Base-by-base conservation (phyloP, 768 basidiomycete species). In the Hygrocybe coccinea region DNA sequence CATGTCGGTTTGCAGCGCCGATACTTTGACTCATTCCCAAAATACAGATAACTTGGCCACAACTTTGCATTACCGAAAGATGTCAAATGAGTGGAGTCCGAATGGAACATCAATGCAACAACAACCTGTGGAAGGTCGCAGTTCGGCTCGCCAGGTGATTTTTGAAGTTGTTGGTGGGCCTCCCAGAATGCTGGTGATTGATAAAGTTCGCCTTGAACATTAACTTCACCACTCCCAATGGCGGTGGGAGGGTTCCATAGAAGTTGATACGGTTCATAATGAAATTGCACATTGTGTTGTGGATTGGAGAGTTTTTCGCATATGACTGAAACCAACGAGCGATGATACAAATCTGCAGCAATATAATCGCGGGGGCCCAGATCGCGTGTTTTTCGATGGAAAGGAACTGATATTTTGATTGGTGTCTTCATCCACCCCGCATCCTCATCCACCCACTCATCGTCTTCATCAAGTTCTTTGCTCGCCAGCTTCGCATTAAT, bases 21-120 rank as follows among this genome's bases (percentile, higher is more conserved):
- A 50, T 60, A 60, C 36, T 60, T 60, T 1, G 57, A 54, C 24
- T 60, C 38, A 22, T 60, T 60, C 14, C 59, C 59, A 41, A 53
- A 54, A 14, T 43, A 50, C n/a, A 57, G 37, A 50, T 62, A 60
- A 41, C 55, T 15, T 3, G 59, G 61, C 24, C 44, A 56, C 3
- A 62, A 43, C n/a, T 55, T 60, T 5, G 56, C 50, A 19, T 22
- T 35, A 8, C 59, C 50, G 37, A 62, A 62, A 3, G 38, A 15
- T 1, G 61, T 58, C 5, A 62, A 48, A 14, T 62, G 61, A 2
- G 61, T 62, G 21, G 58, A 24, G 50, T 61, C 60, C 2, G 60
- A 61, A 54, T 50, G 59, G 43, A 59, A 52, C 58, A 62, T 61
- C 33, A 59, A 12, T 3, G 45, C 60, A 6, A 56, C 38, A 25